Evolutionary conservation across 108 stramenopile species (phyloP).

Genomic region (Pseudonitzschia multiseries): DNA sequence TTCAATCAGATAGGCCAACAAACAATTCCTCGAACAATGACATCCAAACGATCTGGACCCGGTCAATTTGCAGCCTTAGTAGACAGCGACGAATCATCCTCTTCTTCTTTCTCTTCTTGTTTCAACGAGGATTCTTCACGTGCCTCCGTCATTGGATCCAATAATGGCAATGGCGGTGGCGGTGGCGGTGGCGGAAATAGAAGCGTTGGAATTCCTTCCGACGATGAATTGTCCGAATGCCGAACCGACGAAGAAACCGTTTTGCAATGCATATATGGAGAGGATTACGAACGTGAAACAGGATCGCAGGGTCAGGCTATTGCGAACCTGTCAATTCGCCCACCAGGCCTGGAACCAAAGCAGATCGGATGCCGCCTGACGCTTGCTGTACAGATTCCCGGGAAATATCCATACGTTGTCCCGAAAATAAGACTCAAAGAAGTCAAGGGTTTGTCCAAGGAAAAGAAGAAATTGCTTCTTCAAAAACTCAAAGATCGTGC

Average conservation of each 20-base stretch:
- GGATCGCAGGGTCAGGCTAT: conserved; percentile 54
- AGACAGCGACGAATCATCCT: background rate
- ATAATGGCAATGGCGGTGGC: no score
- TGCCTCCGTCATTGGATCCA: background rate
- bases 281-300: conserved; percentile 48
- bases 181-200: no score
- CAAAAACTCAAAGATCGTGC: conserved; percentile 41
- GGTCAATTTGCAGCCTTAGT: conserved; percentile 17
- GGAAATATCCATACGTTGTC: conserved; percentile 69
- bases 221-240: conserved; percentile 60
- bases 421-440: conserved; percentile 56
- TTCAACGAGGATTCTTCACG: background rate
- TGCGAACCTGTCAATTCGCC: conserved; percentile 38
- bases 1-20: no score
- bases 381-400: conserved; percentile 51
- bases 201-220: conserved; percentile 1
- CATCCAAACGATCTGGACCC: conserved; percentile 2
- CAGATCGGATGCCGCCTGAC: conserved; percentile 34
- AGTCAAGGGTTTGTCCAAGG: conserved; percentile 46
- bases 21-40: background rate
- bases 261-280: conserved; percentile 71
- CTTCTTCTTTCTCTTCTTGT: background rate
- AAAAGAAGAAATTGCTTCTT: conserved; percentile 45
- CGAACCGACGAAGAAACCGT: conserved; percentile 79
- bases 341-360: conserved; percentile 40